Evolutionary conservation across 164 flowering plant genomes (phyloP).

Genomic region (Cinnamomum chago): DNA sequence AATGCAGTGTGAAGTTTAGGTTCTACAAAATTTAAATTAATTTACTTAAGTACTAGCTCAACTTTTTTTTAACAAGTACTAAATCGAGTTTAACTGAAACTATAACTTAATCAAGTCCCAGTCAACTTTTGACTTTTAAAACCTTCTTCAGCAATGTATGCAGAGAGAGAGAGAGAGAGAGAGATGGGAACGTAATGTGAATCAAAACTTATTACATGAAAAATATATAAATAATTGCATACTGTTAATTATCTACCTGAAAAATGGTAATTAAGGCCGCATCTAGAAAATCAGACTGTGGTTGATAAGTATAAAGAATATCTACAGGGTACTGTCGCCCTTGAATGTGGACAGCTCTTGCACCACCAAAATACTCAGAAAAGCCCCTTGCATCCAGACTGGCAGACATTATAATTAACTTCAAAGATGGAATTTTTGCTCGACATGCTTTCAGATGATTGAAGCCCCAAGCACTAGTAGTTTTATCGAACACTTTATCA

Average conservation of each 20-base stretch:
- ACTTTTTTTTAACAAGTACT: too few relatives aligned
- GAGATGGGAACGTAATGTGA: too few relatives aligned
- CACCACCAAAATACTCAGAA: constrained; percentile 82
- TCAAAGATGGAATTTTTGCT: constrained; percentile 48
- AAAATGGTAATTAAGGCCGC: constrained; percentile 77
- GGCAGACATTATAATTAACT: constrained; percentile 92
- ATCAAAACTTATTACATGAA: too few relatives aligned
- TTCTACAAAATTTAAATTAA: too few relatives aligned
- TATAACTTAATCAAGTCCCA: too few relatives aligned
- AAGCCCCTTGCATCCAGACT: constrained; percentile 92
- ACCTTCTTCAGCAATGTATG: too few relatives aligned
- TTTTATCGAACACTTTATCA: constrained; percentile 24
- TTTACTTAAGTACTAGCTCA: too few relatives aligned
- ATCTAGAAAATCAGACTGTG: constrained; percentile 71
- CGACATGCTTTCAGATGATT: constrained; percentile 34
- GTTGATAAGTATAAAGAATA: constrained; percentile 57
- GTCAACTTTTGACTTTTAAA: too few relatives aligned
- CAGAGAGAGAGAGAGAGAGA: too few relatives aligned
- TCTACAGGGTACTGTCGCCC: constrained; percentile 90
- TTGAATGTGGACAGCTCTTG: constrained; percentile 83
- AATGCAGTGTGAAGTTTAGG: too few relatives aligned
- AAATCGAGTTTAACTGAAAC: too few relatives aligned
- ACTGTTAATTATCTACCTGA: constrained; percentile 50
- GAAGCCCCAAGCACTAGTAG: constrained; percentile 15
- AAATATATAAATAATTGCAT: not conserved